Conservation (phyloP, 768 basidiomycete genomes). For the Chiua virens region DNA sequence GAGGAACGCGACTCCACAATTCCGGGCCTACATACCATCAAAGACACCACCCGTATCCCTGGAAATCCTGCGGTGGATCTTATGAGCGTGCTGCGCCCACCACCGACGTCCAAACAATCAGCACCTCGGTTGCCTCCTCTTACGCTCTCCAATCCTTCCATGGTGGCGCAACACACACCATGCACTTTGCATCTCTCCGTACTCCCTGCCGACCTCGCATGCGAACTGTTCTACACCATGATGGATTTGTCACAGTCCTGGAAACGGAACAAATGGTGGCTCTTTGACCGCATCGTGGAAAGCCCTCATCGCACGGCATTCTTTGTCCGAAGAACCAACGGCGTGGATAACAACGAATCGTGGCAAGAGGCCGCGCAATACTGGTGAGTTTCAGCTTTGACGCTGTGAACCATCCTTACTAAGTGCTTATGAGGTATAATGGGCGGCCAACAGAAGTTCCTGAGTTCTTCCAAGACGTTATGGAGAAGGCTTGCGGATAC, state of each 20-base stretch:
- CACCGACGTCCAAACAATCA: conserved; percentile 38
- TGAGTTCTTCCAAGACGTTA: conserved; percentile 54
- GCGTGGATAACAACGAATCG: conserved; percentile 42
- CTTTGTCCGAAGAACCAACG: conserved; percentile 56
- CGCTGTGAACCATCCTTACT: conserved; percentile 2
- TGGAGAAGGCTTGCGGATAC: conserved; percentile 79
- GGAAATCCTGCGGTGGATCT: conserved; percentile 44
- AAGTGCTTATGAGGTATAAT: conserved; percentile 63
- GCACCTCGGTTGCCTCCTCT: conserved; percentile 53
- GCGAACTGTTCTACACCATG: conserved; percentile 72
- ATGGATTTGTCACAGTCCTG: conserved; percentile 58
- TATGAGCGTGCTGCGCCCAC: conserved; percentile 55
- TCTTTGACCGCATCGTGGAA: conserved; percentile 79
- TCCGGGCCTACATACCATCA: conserved; percentile 9
- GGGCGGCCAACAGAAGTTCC: conserved; percentile 63
- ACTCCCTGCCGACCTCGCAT: conserved; percentile 75
- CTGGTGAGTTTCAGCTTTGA: conserved; percentile 47
- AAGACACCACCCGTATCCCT: conserved; percentile 14
- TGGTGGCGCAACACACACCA: conserved; percentile 69
- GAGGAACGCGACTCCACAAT: conserved; percentile 4
- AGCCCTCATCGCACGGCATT: conserved; percentile 84
- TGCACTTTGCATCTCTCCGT: conserved; percentile 72
- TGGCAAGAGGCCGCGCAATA: conserved; percentile 76
- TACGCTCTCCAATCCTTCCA: conserved; percentile 55
- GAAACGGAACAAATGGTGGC: conserved; percentile 81